phyloP scores from a whole-genome alignment of 805 yeast species.

The Starmerella khaoyaiensis region DNA sequence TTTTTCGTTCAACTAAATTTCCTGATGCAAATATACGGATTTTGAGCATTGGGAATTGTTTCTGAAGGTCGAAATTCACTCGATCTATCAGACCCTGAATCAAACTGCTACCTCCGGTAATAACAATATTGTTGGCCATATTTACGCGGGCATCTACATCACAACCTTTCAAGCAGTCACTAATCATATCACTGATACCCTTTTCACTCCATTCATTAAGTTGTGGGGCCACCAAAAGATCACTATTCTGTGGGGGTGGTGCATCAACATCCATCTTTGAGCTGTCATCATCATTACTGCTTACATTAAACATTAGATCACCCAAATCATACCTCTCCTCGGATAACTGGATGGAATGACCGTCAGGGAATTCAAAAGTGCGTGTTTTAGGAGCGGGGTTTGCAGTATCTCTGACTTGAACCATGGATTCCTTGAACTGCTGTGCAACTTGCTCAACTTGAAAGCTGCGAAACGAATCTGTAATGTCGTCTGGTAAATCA shows the following conservation, averaged over 20 bases:
- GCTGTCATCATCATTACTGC: constrained; percentile 3
- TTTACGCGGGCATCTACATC: constrained; percentile 88
- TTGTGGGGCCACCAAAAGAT: neutral
- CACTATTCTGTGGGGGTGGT: too few relatives aligned
- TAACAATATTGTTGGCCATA: constrained; percentile 73
- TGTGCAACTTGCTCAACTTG: constrained; percentile 45
- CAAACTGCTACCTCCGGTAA: constrained; percentile 74
- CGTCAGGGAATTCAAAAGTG: constrained; percentile 53
- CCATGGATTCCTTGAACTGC: constrained; percentile 54
- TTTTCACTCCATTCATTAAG: constrained; percentile 17
- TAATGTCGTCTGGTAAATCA: constrained; percentile 25
- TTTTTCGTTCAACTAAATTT: constrained; percentile 53
- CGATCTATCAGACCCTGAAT: constrained; percentile 74
- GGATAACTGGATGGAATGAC: constrained; percentile 49
- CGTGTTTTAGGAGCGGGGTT: constrained; percentile 26
- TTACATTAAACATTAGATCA: constrained; percentile 49
- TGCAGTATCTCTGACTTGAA: constrained; percentile 15
- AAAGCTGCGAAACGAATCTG: constrained; percentile 42
- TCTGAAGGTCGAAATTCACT: constrained; percentile 54
- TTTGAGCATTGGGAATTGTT: constrained; percentile 69
- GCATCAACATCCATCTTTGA: constrained; percentile 6
- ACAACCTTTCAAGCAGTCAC: constrained; percentile 34
- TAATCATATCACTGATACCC: constrained; percentile 47
- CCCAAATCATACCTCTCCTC: constrained; percentile 50
- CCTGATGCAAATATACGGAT: constrained; percentile 76